Evolutionary conservation across 805 yeast genomes (phyloP).

Genomic region (Cyberlindnera lachancei): DNA sequence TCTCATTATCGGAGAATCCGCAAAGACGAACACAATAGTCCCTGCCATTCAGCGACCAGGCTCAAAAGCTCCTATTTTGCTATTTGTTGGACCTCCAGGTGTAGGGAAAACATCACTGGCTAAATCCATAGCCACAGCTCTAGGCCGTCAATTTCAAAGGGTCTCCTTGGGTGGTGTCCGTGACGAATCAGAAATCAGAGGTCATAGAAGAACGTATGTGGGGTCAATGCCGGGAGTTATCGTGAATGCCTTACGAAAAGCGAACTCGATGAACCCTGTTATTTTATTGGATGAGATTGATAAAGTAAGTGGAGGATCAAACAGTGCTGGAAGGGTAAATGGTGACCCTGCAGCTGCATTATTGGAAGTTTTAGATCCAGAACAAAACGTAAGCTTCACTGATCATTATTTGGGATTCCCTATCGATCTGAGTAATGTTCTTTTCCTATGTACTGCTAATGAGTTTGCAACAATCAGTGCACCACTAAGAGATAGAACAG

Average conservation of each 20-base stretch:
- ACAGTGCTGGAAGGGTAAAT: slow-evolving; percentile 37
- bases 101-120: slow-evolving; percentile 89
- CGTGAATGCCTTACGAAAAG: slow-evolving; percentile 67
- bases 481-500: slow-evolving; percentile 80
- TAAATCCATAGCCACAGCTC: slow-evolving; percentile 65
- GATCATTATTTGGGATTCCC: slow-evolving; percentile 88
- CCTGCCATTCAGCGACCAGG: slow-evolving; percentile 2
- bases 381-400: slow-evolving; percentile 67
- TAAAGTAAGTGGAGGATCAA: slow-evolving; percentile 54
- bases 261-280: slow-evolving; percentile 75
- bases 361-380: slow-evolving; percentile 85
- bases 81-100: slow-evolving; percentile 90
- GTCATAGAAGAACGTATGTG: slow-evolving; percentile 85
- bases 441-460: slow-evolving; percentile 84
- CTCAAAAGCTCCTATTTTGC: slow-evolving; percentile 60
- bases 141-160: slow-evolving; percentile 70
- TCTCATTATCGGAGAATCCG: slow-evolving; percentile 11
- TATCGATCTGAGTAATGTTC: slow-evolving; percentile 69
- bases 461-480: slow-evolving; percentile 62
- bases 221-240: slow-evolving; percentile 89
- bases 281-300: slow-evolving; percentile 82
- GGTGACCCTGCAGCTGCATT: slow-evolving; percentile 92
- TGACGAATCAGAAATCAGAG: slow-evolving; percentile 85
- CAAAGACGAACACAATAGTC: slow-evolving; percentile 2
- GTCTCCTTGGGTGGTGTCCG: slow-evolving; percentile 82